Base-by-base conservation (phyloP, 2,329 filamentous ascomycete genomes). In the Saccharata proteae region DNA sequence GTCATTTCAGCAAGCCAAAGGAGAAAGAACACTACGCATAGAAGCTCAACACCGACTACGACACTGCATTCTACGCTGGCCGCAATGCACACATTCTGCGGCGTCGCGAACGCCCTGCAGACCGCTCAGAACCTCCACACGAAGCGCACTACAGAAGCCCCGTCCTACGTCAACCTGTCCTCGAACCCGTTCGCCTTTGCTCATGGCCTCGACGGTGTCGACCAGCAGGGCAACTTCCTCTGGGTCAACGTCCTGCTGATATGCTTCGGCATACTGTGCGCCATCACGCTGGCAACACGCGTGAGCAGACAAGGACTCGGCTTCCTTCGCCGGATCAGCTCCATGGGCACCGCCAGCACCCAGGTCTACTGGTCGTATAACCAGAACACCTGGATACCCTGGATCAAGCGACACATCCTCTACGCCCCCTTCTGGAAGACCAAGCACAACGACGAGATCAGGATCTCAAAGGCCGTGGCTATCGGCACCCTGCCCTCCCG, bases 401-500 rank as follows among this genome's bases (percentile, higher is more conserved):
- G 64, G 55, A 59, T 83, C 41, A 64, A 67, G 61, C 72, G 69
- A 48, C 67, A 80, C 42, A 40, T 83, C 13, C 57, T 78, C 12
- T 77, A 76, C 48, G 77, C 83, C 1, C 83, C 83, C 5, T 57
- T 92, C 12, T 71, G 75, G 46, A 68, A 67, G 34, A 81, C 81
- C 48, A 69, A 82, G 46, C 83, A 90, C 57, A 90, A 90, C 46
- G 64, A 71, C 16, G 77, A 81, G 47, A 68, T 83, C 41, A 74
- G 78, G 47, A 56, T 85, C 10, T 77, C 74, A 14, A 64, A 64
- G 12, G 77, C 76, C 6, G 57, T 82, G 48, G 76, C 76, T 42
- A 72, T 83, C 33, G 80, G 83, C 40, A 88, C 82, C 0, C 59
- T 92, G 12, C 83, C 83, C 0, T 80, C 79, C n/a, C 65, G 83